A percentile compares a stretch with the other conserved stretches of the same genome.
phyloP scores from a whole-genome alignment of 192 early-diverging fungal genomes.

The Rhizophagus prolifer region DNA sequence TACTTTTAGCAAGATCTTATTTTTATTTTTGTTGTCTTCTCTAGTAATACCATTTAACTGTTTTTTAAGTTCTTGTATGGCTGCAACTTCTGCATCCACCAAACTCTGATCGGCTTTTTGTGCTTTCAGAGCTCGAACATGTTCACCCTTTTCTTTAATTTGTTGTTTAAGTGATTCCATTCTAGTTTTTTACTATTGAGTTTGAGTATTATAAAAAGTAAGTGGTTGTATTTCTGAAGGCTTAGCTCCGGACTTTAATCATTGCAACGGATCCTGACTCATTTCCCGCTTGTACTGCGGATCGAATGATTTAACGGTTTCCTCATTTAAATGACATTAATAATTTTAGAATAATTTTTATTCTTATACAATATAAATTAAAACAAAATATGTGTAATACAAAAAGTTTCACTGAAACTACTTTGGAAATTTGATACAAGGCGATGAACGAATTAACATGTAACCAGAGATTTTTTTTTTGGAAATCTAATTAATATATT shows the following conservation, averaged over 20 bases:
- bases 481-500: not conserved
- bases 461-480: not conserved
- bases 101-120: conserved; percentile 55
- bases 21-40: conserved; percentile 41
- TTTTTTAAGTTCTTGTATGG: conserved; percentile 61
- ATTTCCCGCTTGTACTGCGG: not conserved
- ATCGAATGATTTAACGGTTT: not conserved
- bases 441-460: not conserved
- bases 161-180: conserved; percentile 16
- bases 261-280: not conserved
- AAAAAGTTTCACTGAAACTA: not conserved
- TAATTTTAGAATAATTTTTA: not conserved
- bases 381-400: not conserved
- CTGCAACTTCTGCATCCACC: conserved; percentile 59
- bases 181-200: conserved; percentile 1
- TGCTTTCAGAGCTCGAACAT: conserved; percentile 62
- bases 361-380: not conserved
- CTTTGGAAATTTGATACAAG: not conserved
- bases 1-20: conserved; percentile 71
- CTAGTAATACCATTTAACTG: conserved; percentile 49
- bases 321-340: not conserved
- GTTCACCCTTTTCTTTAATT: conserved; percentile 61
- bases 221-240: not conserved
- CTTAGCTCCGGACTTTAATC: not conserved
- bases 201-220: not conserved